Evolutionary conservation across 1,139 yeast species (phyloP), one percentile per base, ranked within the genome.

Genomic region (Blastobotrys aristatus): DNA sequence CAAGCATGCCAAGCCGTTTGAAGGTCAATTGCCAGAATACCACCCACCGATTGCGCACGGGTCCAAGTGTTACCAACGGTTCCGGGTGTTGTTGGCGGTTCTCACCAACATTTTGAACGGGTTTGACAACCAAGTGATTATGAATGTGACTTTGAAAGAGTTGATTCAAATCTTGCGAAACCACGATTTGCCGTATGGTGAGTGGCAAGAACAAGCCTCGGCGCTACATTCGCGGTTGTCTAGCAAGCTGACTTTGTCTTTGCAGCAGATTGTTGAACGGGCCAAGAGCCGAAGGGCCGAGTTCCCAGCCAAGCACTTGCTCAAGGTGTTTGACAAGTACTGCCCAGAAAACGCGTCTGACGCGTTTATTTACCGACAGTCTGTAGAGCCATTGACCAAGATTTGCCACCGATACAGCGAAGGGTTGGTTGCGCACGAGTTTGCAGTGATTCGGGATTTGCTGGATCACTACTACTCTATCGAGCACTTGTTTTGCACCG

Each of bases 181-280:
- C 62, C 84, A 80, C 45, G 84, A 84, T 49, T 75, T 92, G 62
- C 99, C 99, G 42, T 92, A 79, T 66, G 86, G 96, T 31, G 96
- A 89, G 71, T 92, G 98, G 98, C 73, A 71, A 50, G 77, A 79
- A 60, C 86, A 83, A 56, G 80, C 85, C 34, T 87, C 96, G 53
- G 97, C 97, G 33, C 74, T 92, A 60, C 97, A 90, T 66, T 82
- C 96, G 20, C 82, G 98, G 72, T 72, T 92, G 61, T 95, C 97
- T 41, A 62, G 75, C 2, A 80, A 83, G 60, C 76, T 92, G 56
- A 95, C 89, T 62, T 77, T 80, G 48, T 74, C 80, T 40, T 74
- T 92, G 59, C 67, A 75, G 13, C 71, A 79, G 31, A 72, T 86
- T 50, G 75, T 92, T 54, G 87, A 84, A 46, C 62, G 65, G 48